Evolutionary conservation across 2,329 filamentous ascomycete species (phyloP).

Genomic region (Fusarium tupiense): DNA sequence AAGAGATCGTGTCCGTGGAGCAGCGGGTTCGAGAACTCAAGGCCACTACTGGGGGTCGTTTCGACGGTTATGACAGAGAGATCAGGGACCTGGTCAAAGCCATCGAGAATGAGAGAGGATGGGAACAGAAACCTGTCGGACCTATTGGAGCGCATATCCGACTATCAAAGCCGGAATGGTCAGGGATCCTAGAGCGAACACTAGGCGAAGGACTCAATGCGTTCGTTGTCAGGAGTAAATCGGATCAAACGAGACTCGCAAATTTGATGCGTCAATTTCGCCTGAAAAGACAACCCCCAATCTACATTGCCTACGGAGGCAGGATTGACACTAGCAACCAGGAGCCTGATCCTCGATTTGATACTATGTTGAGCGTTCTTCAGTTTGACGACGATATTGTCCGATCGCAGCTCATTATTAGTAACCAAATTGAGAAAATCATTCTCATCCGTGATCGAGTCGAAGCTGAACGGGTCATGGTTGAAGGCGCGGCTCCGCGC

Average conservation of each 20-base stretch:
- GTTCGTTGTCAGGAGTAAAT: conserved; percentile 83
- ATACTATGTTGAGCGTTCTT: conserved; percentile 83
- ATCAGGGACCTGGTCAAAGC: conserved; percentile 71
- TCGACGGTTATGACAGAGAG: conserved; percentile 70
- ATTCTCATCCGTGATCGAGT: conserved; percentile 76
- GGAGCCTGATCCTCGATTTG: conserved; percentile 77
- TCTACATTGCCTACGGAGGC: conserved; percentile 52
- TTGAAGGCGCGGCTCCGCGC: conserved; percentile 64
- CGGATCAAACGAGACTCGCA: conserved; percentile 76
- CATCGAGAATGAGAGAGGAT: conserved; percentile 77
- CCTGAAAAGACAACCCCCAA: conserved; percentile 59
- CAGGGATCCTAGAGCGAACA: conserved; percentile 79
- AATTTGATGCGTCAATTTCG: conserved; percentile 69
- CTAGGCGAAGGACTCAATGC: conserved; percentile 76
- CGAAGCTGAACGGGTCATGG: conserved; percentile 76
- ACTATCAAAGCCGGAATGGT: conserved; percentile 84
- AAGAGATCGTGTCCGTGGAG: conserved; percentile 65
- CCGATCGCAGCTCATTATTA: conserved; percentile 84
- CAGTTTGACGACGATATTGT: conserved; percentile 84
- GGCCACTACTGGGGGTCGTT: conserved; percentile 64
- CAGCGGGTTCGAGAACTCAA: conserved; percentile 60
- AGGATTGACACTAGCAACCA: conserved; percentile 53
- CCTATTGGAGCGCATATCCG: conserved; percentile 83
- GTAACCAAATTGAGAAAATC: conserved; percentile 82
- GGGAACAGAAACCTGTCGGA: conserved; percentile 78